Base-by-base conservation (phyloP, 2,329 filamentous ascomycete genomes). In the Scedosporium dehoogii region DNA sequence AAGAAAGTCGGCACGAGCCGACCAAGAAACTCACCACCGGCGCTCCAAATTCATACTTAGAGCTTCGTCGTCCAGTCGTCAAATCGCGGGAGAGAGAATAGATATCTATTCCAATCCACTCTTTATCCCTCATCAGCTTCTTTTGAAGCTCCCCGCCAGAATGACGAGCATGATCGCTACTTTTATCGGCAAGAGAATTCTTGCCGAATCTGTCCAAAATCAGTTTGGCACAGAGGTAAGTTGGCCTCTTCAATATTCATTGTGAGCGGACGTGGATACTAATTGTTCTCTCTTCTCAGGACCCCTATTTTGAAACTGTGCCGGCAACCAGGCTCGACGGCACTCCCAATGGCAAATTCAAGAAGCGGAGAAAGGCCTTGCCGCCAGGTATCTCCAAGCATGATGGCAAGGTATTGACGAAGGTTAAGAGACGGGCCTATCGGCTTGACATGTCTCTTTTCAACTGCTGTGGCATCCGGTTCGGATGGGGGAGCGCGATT, bases 401-500 rank as follows among this genome's bases (percentile, higher is more conserved):
- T 68, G 94, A 99, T 74, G 87, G 82, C 70, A 82, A 88, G 66
- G 81, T 97, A 67, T 85, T 97, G 66, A 96, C 89, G 68, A 89
- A 88, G 69, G 91, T 96, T 68, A 93, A 96, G 74, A 84, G 88
- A 68, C 83, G 89, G 63, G 92, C 94, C 41, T 96, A 96, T 75
- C 83, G 85, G 44, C 84, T 97, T 27, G 94, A 97, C 74, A 89
- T 91, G 79, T 85, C 83, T 62, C 83, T 96, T 5, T 96, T 93
- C 78, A 92, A 84, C 70, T 84, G 91, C 70, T 84, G 89, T 66
- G 91, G 92, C 53, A 82, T 96, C 64, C 85, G 87, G 63, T 92
- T 97, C 71, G 94, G 94, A 62, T 97, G 92, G 91, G 85, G 90
- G 60, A 89, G 88, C 68, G 83, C 96, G 63, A 90, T 97, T 69